A percentile compares a stretch with the other conserved stretches of the same genome.
Conservation (phyloP, 1,284 basidiomycete genomes). For the Ustilago bromivora region DNA sequence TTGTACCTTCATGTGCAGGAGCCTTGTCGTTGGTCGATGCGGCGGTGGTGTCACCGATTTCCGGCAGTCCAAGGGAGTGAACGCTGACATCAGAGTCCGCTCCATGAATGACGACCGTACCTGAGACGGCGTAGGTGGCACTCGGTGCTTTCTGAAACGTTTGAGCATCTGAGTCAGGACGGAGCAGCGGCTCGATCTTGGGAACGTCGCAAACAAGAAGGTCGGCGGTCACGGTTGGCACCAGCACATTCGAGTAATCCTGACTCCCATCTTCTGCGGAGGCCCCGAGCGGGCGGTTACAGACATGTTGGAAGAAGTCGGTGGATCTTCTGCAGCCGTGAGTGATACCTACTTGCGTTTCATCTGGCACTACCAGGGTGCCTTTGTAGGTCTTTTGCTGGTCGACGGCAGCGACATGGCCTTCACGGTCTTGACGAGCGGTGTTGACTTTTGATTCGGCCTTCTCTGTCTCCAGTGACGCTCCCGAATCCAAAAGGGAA, state of each 20-base stretch:
- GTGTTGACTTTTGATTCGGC: neutral
- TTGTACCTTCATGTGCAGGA: neutral
- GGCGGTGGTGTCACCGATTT: conserved; percentile 5
- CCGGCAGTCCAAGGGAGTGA: conserved; percentile 6
- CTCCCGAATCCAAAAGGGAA: conserved; percentile 30
- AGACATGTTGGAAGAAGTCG: conserved; percentile 50
- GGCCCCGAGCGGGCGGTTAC: conserved; percentile 10
- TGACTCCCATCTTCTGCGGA: neutral
- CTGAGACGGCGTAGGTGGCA: conserved; percentile 40
- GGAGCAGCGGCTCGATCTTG: conserved; percentile 37
- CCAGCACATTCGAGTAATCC: neutral
- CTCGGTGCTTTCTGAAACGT: neutral
- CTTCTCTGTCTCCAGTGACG: neutral
- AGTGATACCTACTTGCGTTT: conserved; percentile 13
- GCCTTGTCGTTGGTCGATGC: neutral
- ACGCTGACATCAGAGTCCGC: neutral
- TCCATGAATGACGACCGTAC: conserved; percentile 32
- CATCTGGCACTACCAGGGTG: conserved; percentile 14
- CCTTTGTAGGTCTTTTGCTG: neutral
- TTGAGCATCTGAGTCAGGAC: conserved; percentile 4
- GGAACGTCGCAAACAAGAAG: conserved; percentile 48
- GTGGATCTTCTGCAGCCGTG: conserved; percentile 45
- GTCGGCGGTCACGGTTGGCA: conserved; percentile 25
- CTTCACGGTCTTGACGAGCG: no score
- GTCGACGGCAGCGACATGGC: neutral